A percentile compares a stretch with the other conserved stretches of the same genome.
Conservation (phyloP, 1,139 yeast species). For the Candida neerlandica region DNA sequence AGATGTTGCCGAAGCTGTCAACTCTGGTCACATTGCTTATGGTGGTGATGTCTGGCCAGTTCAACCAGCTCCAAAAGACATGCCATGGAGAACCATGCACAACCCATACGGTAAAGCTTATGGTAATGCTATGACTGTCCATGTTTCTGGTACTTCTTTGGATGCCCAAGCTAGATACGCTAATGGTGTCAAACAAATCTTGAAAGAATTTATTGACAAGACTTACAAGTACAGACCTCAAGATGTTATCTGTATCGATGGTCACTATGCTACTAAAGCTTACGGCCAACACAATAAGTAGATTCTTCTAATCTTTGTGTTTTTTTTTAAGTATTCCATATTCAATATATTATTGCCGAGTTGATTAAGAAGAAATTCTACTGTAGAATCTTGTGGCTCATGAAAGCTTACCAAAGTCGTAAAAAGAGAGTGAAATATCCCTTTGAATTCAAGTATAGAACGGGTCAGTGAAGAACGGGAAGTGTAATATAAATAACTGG, state of each 20-base stretch:
- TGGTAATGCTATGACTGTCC: constrained; percentile 88
- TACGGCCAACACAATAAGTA: constrained; percentile 23
- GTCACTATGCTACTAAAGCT: constrained; percentile 73
- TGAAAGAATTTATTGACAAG: constrained; percentile 62
- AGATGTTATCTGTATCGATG: constrained; percentile 72
- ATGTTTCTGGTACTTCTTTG: constrained; percentile 75
- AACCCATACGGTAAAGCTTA: constrained; percentile 57
- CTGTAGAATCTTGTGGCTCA: too few relatives aligned
- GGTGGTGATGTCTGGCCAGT: constrained; percentile 87
- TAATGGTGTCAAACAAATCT: constrained; percentile 64
- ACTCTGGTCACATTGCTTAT: constrained; percentile 68
- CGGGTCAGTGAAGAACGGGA: too few relatives aligned
- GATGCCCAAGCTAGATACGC: constrained; percentile 82
- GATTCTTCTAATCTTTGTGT: background rate
- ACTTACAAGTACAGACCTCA: constrained; percentile 70
- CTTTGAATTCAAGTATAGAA: too few relatives aligned
- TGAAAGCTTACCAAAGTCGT: too few relatives aligned
- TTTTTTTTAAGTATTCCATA: background rate
- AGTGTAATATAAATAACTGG: too few relatives aligned
- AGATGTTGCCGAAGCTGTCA: constrained; percentile 75
- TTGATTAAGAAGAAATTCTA: too few relatives aligned
- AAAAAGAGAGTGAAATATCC: too few relatives aligned
- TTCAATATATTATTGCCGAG: background rate
- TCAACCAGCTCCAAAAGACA: constrained; percentile 77
- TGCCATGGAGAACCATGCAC: constrained; percentile 75